A percentile compares a stretch with the other conserved stretches of the same genome.
Evolutionary conservation across 805 yeast species (phyloP).

Genomic region (Nakazawaea ishiwadae): DNA sequence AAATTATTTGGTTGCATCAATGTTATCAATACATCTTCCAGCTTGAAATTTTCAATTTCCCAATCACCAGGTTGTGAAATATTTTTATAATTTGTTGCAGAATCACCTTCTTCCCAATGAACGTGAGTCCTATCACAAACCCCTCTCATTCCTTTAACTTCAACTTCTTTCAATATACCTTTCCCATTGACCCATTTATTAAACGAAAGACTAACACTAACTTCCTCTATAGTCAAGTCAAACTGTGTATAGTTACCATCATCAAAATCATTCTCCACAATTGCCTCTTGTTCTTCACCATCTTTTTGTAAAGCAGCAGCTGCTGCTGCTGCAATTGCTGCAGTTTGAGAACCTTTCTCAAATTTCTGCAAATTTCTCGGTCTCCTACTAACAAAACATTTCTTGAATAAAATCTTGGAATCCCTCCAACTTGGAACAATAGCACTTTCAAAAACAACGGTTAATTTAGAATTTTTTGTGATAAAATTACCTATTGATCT

Average conservation of each 20-base stretch:
- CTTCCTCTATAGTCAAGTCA: conserved; percentile 84
- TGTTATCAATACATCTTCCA: conserved; percentile 84
- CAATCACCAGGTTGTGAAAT: conserved; percentile 83
- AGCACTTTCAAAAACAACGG: conserved; percentile 88
- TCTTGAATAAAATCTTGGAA: conserved; percentile 77
- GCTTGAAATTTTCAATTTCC: conserved; percentile 75
- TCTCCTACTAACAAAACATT: conserved; percentile 80
- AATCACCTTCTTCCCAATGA: conserved; percentile 74
- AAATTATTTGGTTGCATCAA: conserved; percentile 76
- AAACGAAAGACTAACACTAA: conserved; percentile 75
- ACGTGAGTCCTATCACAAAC: conserved; percentile 90
- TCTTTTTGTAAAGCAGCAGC: too few species aligned
- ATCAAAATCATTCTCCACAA: conserved; percentile 43
- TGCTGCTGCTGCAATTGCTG: conserved; percentile 56
- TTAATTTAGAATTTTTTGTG: conserved; percentile 75
- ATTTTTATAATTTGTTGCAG: conserved; percentile 76
- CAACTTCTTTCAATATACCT: conserved; percentile 79
- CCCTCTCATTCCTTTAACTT: conserved; percentile 84
- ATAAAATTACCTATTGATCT: conserved; percentile 74
- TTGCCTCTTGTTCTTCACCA: conserved; percentile 13
- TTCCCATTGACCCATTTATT: conserved; percentile 85
- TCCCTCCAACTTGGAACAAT: conserved; percentile 92
- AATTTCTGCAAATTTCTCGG: conserved; percentile 54
- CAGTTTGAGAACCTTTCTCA: conserved; percentile 68
- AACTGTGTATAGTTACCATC: conserved; percentile 97